Percentiles rank a stretch among this genome's conserved stretches.
Evolutionary conservation across 331 rosid genomes (phyloP).

Genomic region (Rosa hybrid): DNA sequence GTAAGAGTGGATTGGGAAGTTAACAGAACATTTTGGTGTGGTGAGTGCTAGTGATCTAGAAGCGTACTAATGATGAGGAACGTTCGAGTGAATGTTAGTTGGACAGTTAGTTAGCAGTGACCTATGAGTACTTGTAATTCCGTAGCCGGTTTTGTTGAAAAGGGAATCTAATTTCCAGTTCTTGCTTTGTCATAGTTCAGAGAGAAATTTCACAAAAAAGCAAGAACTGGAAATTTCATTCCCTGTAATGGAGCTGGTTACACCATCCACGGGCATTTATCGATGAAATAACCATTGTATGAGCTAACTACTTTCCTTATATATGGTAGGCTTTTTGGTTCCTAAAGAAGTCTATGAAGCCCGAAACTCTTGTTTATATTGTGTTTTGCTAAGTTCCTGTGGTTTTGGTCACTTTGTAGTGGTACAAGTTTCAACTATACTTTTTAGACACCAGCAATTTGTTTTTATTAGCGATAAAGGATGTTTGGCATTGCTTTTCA

Average conservation of each 20-base stretch:
- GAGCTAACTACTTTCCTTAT: neutral
- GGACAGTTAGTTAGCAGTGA: neutral
- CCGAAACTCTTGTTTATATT: too few relatives aligned
- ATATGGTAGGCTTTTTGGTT: neutral
- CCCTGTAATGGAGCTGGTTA: neutral
- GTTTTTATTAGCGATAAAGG: neutral
- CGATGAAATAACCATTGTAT: neutral
- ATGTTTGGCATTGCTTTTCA: neutral
- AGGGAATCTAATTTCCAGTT: neutral
- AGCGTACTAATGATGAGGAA: neutral
- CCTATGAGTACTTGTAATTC: neutral
- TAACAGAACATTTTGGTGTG: neutral
- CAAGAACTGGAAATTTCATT: neutral
- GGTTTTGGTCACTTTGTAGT: neutral
- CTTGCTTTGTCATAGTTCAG: neutral
- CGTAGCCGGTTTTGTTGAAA: neutral
- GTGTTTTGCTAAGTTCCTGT: neutral
- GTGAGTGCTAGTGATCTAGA: neutral
- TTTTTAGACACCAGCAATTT: neutral
- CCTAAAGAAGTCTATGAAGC: neutral
- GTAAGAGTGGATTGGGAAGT: neutral
- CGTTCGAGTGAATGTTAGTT: neutral
- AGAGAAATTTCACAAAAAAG: neutral
- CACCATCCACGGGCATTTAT: neutral
- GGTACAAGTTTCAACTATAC: neutral